Evolutionary conservation across 2,329 filamentous ascomycete species (phyloP), one percentile per base, ranked within the genome.

Genomic region (Sporothrix protearum): DNA sequence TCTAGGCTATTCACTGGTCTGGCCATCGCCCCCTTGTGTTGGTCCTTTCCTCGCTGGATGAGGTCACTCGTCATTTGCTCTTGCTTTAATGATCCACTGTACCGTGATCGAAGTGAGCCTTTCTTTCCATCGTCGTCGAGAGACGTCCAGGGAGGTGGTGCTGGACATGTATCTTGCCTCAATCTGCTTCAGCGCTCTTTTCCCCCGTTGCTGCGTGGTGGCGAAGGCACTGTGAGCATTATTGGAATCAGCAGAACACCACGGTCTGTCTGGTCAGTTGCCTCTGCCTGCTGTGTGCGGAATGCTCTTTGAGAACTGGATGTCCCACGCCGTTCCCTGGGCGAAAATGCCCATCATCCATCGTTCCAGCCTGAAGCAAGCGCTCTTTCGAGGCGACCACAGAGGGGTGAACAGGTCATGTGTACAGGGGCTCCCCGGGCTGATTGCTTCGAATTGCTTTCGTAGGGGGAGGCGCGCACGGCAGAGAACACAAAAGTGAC

Each of bases 331-430:
- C 42, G 57, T 14, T 33, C 19, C 25, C 39, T 2, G 28, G 28
- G 25, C 53, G 9, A 30, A 57, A 57, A n/a, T n/a, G n/a, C n/a
- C n/a, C n/a, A n/a, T n/a, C 19, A n/a, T n/a, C 25, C 16, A 45
- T 28, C 22, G 59, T 45, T n/a, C 36, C 59, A 45, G n/a, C 59
- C 36, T 45, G 12, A 8, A 19, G 22, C 42, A 2, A 12, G 59
- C 36, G 22, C 36, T 45, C 25, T n/a, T 66, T 66, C 63, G 42
- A 47, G 14, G 63, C 25, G 57, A n/a, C 14, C 22, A 9, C 8
- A 2, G 14, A n/a, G 63, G 63, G 63, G 9, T 30, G 28, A 66
- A 66, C 63, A 66, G 39, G 63, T 66, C 63, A 66, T 66, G 63
- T 66, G 63, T n/a, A 14, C 63, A 61, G 33, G 36, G 36, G 61